Conservation (phyloP, 257 asterid genomes). For the Ballota nigra region DNA sequence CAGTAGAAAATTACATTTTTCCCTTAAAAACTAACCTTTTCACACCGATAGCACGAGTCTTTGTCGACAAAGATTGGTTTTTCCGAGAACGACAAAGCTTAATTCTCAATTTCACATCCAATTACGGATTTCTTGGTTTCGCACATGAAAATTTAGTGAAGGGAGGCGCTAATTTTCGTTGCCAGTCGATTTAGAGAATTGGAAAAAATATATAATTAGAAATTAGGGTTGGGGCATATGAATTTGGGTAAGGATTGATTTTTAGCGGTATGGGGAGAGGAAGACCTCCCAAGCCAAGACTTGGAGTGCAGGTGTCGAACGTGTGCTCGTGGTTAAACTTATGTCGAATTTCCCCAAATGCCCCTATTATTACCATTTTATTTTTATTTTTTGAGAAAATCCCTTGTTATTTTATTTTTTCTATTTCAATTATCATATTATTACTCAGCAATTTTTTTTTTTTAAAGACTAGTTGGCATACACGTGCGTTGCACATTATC, state of each 20-base stretch:
- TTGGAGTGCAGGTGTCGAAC: slow-evolving; percentile 14
- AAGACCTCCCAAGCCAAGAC: slow-evolving; percentile 13
- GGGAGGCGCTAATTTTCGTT: not conserved
- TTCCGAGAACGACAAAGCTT: not conserved
- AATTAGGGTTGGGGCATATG: slow-evolving; percentile 29
- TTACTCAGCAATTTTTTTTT: too few relatives aligned
- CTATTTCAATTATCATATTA: too few relatives aligned
- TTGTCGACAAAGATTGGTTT: slow-evolving; percentile 16
- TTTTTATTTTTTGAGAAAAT: not conserved
- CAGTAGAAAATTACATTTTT: not conserved
- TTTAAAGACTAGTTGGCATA: too few relatives aligned
- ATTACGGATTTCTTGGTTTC: not conserved
- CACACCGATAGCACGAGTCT: slow-evolving; percentile 15
- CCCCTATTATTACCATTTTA: not conserved
- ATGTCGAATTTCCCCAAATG: not conserved
- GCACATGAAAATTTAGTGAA: not conserved
- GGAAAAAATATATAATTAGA: not conserved
- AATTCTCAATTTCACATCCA: slow-evolving; percentile 11
- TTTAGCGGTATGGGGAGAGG: slow-evolving; percentile 20
- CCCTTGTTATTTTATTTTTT: too few relatives aligned
- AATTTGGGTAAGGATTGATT: slow-evolving; percentile 22
- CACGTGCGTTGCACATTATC: too few relatives aligned
- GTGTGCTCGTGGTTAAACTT: not conserved
- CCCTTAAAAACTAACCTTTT: not conserved
- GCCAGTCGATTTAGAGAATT: not conserved